Percentiles rank a stretch among this genome's conserved stretches.
These are phyloP conservation scores for Tephrocybe sp. DNA, from an alignment of 768 basidiomycete species.

Conservation along the genomic window DNA sequence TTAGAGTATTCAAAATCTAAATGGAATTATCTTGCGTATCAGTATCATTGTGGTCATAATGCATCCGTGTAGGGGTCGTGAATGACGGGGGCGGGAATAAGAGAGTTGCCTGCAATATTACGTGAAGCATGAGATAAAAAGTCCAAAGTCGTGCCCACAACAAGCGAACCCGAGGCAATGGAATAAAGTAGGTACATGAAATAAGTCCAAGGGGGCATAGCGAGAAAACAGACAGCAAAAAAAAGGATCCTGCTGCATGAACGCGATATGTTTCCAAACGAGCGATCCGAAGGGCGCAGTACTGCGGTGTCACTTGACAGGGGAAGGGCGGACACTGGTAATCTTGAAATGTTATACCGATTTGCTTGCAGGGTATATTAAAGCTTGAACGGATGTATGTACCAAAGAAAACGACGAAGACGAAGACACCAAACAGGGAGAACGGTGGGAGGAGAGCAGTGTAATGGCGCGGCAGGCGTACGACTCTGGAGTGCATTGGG, in stretches of 20 bases:
- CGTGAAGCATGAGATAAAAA: constrained; percentile 7
- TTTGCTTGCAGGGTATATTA: constrained; percentile 28
- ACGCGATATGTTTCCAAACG: constrained; percentile 9
- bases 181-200: constrained; percentile 4
- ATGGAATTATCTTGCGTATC: constrained; percentile 14
- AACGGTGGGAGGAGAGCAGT: constrained; percentile 6
- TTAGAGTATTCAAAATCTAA: constrained; percentile 7
- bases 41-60: constrained; percentile 17
- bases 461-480: not conserved
- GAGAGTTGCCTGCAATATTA: constrained; percentile 11
- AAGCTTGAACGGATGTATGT: constrained; percentile 18
- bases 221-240: constrained; percentile 5
- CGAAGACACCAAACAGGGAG: constrained; percentile 14
- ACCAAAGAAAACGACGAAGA: constrained; percentile 19
- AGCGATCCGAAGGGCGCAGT: constrained; percentile 1
- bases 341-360: constrained; percentile 18
- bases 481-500: constrained; percentile 7
- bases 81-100: constrained; percentile 7
- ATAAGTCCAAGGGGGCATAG: constrained; percentile 10
- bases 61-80: constrained; percentile 15
- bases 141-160: constrained; percentile 8
- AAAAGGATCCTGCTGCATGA: constrained; percentile 4
- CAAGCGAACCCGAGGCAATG: constrained; percentile 6
- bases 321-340: not conserved
- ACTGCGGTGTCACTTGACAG: not conserved